Evolutionary conservation across 257 asterid genomes (phyloP).

Genomic region (Echites panduratus): DNA sequence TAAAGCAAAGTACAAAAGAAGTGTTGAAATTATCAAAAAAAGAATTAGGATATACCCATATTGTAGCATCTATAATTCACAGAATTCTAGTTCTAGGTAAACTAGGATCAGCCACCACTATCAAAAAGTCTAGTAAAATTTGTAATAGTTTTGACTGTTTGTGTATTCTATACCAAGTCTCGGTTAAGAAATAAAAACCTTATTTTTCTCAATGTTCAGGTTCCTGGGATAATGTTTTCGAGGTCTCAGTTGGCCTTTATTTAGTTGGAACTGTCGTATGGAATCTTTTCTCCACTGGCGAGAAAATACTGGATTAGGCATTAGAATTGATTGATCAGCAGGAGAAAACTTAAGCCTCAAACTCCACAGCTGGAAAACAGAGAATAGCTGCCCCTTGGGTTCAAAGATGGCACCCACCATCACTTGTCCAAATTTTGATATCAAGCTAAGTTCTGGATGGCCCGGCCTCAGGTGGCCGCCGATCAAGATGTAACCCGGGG

Average conservation of each 20-base stretch:
- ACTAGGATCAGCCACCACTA: too few relatives aligned
- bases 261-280: slow-evolving; percentile 72
- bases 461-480: background rate
- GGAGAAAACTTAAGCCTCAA: slow-evolving; percentile 3
- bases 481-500: background rate
- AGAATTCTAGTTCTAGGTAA: too few relatives aligned
- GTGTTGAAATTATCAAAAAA: too few relatives aligned
- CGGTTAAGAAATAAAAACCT: slow-evolving; percentile 1
- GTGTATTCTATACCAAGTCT: background rate
- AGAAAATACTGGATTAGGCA: slow-evolving; percentile 53
- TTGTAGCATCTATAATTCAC: too few relatives aligned
- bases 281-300: slow-evolving; percentile 87
- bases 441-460: background rate
- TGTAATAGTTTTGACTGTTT: background rate
- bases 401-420: background rate
- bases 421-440: background rate
- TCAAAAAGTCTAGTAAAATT: background rate
- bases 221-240: slow-evolving; percentile 75
- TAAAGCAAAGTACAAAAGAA: too few relatives aligned
- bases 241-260: slow-evolving; percentile 78
- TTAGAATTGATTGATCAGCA: background rate
- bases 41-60: too few relatives aligned
- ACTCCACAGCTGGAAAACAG: background rate
- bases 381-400: background rate
- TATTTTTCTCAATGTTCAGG: slow-evolving; percentile 37